These are phyloP conservation scores for Alternaria angustiovoidea DNA, from an alignment of 2,329 filamentous ascomycete genomes.

Conservation along the genomic window DNA sequence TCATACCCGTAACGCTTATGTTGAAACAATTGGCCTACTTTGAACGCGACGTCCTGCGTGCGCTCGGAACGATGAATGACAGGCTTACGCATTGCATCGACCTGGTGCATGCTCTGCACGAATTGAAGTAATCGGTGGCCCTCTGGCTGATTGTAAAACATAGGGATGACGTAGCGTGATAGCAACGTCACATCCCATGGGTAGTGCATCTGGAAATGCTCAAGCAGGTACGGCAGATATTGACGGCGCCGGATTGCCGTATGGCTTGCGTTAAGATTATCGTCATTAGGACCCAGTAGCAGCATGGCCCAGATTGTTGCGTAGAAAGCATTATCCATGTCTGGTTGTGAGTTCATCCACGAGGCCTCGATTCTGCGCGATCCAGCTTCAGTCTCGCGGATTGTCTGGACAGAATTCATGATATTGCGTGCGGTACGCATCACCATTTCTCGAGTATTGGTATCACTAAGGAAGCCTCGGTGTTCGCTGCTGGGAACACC, in stretches of 20 bases:
- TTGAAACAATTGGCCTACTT: constrained; percentile 81
- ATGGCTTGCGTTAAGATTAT: constrained; percentile 26
- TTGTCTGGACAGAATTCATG: constrained; percentile 70
- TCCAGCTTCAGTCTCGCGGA: constrained; percentile 40
- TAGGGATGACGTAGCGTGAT: constrained; percentile 70
- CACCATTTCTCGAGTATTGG: constrained; percentile 72
- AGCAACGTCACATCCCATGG: constrained; percentile 77
- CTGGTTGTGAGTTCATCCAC: constrained; percentile 46
- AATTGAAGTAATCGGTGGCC: constrained; percentile 63
- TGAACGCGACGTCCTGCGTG: constrained; percentile 37
- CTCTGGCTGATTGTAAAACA: constrained; percentile 62
- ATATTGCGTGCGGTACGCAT: constrained; percentile 84
- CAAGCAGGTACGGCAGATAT: constrained; percentile 70
- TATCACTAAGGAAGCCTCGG: constrained; percentile 68
- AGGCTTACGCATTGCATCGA: constrained; percentile 63
- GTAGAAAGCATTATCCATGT: constrained; percentile 72
- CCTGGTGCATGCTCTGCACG: constrained; percentile 63
- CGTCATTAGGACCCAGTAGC: constrained; percentile 49
- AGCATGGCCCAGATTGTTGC: constrained; percentile 74
- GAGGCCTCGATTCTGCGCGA: constrained; percentile 30
- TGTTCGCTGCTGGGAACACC: constrained; percentile 52
- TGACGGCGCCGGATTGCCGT: constrained; percentile 57
- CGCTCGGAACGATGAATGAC: constrained; percentile 19
- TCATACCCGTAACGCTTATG: constrained; percentile 82
- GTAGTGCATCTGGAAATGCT: constrained; percentile 70